Base-by-base conservation (phyloP, 2,329 filamentous ascomycete species). In the Leptographium radiaticola region DNA sequence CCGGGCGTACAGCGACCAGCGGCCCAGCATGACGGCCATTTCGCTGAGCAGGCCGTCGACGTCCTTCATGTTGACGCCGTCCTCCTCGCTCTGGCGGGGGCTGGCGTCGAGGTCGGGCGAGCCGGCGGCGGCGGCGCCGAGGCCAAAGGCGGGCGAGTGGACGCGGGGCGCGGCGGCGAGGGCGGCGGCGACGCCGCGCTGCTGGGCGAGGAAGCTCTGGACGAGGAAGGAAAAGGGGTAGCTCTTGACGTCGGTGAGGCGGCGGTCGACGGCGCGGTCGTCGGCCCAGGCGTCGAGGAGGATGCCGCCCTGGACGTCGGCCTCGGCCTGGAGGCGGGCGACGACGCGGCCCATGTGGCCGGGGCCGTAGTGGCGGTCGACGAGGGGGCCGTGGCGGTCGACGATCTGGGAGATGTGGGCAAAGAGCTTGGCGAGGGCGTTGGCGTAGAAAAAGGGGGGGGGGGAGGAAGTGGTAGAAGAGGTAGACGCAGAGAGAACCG, bases 391-490 rank as follows among this genome's bases (percentile, higher is more conserved):
- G 65, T 98, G 93, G 1, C 87, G 84, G 63, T 97, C 91, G 25
- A 98, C 84, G 59, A 98, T 96, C 65, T 95, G 88, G 2, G 93
- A 91, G 66, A 98, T 95, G 68, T 98, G 91, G 68, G 97, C 91
- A 65, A 98, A 98, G 48, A 98, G 71, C 65, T 88, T 90, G 6
- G 90, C 95, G 58, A 98, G 72, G 2, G 88, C 85, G 67, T 86
- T 91, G 44, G 87, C 90, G 66, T 95, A 97, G 72, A 96, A 95
- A 71, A 90, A 87, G 5, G 83, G 84, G 57, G 95, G 90, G 59
- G 80, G n/a, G n/a, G n/a, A n/a, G n/a, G n/a, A n/a, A n/a, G n/a
- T n/a, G n/a, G n/a, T n/a, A n/a, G n/a, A n/a, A n/a, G n/a, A n/a
- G n/a, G n/a, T n/a, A n/a, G n/a, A n/a, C n/a, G n/a, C n/a, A n/a